phyloP scores from a whole-genome alignment of 2,329 filamentous ascomycete species.

The Pseudocercospora musae region DNA sequence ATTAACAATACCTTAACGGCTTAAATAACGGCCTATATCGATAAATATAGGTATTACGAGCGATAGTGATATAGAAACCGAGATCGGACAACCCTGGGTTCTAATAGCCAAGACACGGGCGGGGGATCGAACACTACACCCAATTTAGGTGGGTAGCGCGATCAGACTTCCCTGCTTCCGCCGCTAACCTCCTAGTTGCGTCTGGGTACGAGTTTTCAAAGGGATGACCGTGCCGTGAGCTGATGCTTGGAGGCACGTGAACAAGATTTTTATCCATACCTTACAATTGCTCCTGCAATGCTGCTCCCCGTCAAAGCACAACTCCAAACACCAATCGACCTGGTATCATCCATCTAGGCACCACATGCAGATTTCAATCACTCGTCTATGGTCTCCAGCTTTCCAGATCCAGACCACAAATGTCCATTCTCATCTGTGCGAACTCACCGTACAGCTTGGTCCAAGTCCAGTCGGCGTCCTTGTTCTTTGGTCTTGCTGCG shows the following conservation, averaged over 20 bases:
- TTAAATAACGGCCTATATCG: no score
- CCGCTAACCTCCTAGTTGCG: no score
- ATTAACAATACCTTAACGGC: no score
- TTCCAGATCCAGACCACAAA: constrained; percentile 53
- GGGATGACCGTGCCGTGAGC: background rate
- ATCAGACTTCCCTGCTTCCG: no score
- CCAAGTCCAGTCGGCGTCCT: constrained; percentile 49
- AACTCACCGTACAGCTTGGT: constrained; percentile 50
- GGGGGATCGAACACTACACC: no score
- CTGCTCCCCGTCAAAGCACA: background rate
- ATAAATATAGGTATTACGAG: no score
- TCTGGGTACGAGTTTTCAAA: no score
- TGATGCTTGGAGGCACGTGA: background rate
- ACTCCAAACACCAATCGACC: background rate
- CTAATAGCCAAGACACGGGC: no score
- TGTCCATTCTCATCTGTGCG: constrained; percentile 49
- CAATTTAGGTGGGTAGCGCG: no score
- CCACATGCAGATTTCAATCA: background rate
- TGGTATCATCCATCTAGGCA: background rate
- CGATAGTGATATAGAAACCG: no score
- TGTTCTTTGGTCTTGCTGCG: constrained; percentile 43
- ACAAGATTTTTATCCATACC: background rate
- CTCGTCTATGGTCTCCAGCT: constrained; percentile 30
- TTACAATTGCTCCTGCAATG: background rate
- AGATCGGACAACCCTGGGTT: no score